Percentiles rank a stretch among this genome's conserved stretches.
Conservation (phyloP, 2,329 filamentous ascomycete genomes). For the Ceratocystis harringtonii region DNA sequence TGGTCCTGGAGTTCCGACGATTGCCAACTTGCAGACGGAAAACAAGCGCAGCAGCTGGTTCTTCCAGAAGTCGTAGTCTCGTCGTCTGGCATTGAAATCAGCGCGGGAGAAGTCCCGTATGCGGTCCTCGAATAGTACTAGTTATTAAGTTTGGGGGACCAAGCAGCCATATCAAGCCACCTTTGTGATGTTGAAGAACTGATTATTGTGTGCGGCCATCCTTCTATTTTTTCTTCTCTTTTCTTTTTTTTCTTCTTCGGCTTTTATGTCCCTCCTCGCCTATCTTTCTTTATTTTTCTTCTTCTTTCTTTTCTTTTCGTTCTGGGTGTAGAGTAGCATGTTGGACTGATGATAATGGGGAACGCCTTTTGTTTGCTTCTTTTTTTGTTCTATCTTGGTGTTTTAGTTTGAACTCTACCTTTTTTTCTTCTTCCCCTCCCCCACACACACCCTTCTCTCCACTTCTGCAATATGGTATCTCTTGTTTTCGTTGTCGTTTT, state of each 20-base stretch:
- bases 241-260: not conserved
- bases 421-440: not conserved
- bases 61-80: conserved; percentile 44
- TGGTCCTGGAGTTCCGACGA: conserved; percentile 36
- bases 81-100: conserved; percentile 12
- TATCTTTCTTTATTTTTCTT: not conserved
- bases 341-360: conserved; percentile 10
- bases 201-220: not conserved
- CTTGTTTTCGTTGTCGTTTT: conserved; percentile 7
- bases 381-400: not conserved
- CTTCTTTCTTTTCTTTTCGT: conserved; percentile 10
- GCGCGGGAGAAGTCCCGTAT: conserved; percentile 8
- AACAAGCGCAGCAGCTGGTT: conserved; percentile 62
- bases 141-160: conserved; percentile 12
- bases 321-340: conserved; percentile 9
- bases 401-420: not conserved
- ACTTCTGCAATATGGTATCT: not conserved
- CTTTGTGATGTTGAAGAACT: conserved; percentile 12
- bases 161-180: not conserved
- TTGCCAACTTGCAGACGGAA: conserved; percentile 42
- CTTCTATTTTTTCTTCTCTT: not conserved
- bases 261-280: not conserved
- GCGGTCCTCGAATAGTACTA: conserved; percentile 7
- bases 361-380: not conserved
- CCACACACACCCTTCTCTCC: not conserved